Conservation (phyloP, 2,329 filamentous ascomycete species). For the Endoconidiophora laricicola region DNA sequence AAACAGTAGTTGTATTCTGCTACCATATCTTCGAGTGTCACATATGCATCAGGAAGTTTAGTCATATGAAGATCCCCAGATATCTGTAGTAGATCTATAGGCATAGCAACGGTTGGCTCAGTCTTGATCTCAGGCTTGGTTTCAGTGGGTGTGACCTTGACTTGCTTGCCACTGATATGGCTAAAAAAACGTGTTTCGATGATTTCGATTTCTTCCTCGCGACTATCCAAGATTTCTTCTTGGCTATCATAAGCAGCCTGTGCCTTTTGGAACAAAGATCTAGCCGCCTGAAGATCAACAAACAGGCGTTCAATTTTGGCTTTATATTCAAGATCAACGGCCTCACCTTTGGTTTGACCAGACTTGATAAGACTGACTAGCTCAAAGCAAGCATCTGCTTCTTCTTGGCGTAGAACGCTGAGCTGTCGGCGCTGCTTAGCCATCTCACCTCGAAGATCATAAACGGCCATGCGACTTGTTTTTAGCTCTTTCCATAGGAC, state of each 20-base stretch:
- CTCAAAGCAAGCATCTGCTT: slow-evolving; percentile 2
- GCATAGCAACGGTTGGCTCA: slow-evolving; percentile 15
- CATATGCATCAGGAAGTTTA: slow-evolving; percentile 18
- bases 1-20: slow-evolving; percentile 30
- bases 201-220: slow-evolving; percentile 20
- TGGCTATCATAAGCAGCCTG: slow-evolving; percentile 24
- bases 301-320: slow-evolving; percentile 15
- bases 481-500: not conserved
- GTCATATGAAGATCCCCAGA: slow-evolving; percentile 21
- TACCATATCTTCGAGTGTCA: slow-evolving; percentile 26
- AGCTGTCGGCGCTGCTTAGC: not conserved
- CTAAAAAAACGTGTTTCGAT: too few relatives aligned
- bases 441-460: slow-evolving; percentile 4
- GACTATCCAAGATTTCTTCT: slow-evolving; percentile 21
- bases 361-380: not conserved
- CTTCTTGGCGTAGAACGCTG: not conserved
- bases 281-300: slow-evolving; percentile 22
- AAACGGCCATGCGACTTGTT: not conserved
- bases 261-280: slow-evolving; percentile 23
- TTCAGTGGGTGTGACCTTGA: too few relatives aligned
- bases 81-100: slow-evolving; percentile 22
- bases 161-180: too few relatives aligned
- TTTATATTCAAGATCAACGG: not conserved
- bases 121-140: too few relatives aligned
- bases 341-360: not conserved